Percentiles rank a stretch among this genome's conserved stretches.
These are phyloP conservation scores for Ceratocystis huliohia DNA, from an alignment of 2,329 filamentous ascomycete genomes.

Conservation along the genomic window DNA sequence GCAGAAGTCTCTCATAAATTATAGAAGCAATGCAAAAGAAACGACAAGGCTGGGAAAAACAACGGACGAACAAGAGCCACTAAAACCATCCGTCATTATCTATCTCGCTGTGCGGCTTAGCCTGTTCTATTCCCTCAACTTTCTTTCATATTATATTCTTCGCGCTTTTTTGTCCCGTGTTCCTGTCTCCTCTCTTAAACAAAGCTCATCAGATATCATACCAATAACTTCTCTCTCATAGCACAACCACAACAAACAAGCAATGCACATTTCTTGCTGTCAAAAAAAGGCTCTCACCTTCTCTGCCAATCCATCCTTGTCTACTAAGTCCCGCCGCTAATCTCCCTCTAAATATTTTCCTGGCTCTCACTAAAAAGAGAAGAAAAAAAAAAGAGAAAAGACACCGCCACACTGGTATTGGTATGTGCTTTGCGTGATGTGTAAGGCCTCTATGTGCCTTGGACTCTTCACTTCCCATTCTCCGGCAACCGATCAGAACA, in stretches of 20 bases:
- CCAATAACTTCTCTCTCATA: too few species aligned
- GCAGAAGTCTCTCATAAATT: background rate
- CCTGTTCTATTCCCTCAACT: background rate
- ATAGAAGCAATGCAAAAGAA: too few species aligned
- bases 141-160: background rate
- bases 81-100: too few species aligned
- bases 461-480: background rate
- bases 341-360: background rate
- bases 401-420: slow-evolving; percentile 5
- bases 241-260: too few species aligned
- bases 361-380: too few species aligned
- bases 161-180: too few species aligned
- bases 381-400: background rate
- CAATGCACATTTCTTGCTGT: too few species aligned
- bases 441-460: background rate
- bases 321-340: background rate
- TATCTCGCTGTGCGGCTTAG: background rate
- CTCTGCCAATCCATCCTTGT: background rate
- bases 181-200: background rate
- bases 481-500: background rate
- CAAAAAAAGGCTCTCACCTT: background rate
- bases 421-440: slow-evolving; percentile 6
- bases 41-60: background rate
- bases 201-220: too few species aligned
- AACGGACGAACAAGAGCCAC: background rate